Base-by-base conservation (phyloP, 441 rosid species). In the Lepidium campestre region DNA sequence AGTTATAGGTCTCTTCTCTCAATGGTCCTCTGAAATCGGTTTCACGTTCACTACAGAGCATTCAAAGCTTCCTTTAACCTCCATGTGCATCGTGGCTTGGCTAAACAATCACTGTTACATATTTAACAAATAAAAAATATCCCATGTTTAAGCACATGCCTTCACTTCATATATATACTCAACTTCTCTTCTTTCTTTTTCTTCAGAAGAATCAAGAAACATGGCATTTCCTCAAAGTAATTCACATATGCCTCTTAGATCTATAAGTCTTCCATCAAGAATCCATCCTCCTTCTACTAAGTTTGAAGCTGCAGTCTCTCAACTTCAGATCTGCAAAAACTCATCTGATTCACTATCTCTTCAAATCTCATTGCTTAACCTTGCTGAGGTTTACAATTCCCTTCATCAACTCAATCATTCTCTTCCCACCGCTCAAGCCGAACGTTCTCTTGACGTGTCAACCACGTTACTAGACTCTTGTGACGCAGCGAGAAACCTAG, bases 201-300 rank as follows among this genome's bases (percentile, higher is more conserved):
- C 67, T 57, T 57, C 56, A 65, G 4, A 46, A 41, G 47, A 40
- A 49, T 57, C 54, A 72, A 65, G 45, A 64, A 72, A 58, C 54
- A 72, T 72, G 76, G 71, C 76, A 41, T 73, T 67, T 37, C 45
- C 34, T 59, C 18, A 66, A 41, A 45, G 68, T 45, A 66, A 67
- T 42, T 69, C 48, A 32, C 82, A 82, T 10, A 72, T 56, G 56
- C 88, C 88, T 22, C 35, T 79, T 53, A 83, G 98, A 72, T 92
- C 96, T 47, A 82, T 85, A 57, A 89, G 95, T 78, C 78, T 92
- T 72, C 98, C 96, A 12, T 79, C 90, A 13, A 86, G 90, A 58
- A 32, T 81, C 14, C 86, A 80, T 41, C 82, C 83, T 15, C 81
- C 71, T 77, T 85, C 80, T 52, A 62, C 83, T 46, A 81, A 87